Conservation (phyloP, 169 alveolate species). For the Plasmodium malariae region DNA sequence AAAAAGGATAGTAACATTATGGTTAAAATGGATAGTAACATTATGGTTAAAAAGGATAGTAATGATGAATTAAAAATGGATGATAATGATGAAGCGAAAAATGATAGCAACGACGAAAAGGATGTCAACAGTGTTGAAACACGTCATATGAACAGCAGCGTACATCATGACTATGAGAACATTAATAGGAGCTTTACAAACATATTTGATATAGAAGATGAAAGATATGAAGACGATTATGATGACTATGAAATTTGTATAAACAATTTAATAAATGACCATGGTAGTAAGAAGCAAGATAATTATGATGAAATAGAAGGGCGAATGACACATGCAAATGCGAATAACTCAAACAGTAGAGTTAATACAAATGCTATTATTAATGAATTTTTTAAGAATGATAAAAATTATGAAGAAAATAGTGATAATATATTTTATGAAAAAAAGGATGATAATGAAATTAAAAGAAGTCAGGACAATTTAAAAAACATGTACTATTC, state of each 20-base stretch:
- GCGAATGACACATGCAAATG: neutral
- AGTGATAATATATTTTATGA: neutral
- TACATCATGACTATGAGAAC: neutral
- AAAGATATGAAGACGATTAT: neutral
- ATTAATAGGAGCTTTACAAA: neutral
- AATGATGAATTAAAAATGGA: no score
- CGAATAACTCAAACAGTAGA: neutral
- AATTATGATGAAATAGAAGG: neutral
- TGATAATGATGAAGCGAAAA: neutral
- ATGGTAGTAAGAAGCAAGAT: neutral
- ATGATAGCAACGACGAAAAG: neutral
- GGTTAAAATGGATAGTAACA: no score
- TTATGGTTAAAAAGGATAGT: no score
- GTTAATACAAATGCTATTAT: constrained; percentile 30
- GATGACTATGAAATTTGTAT: constrained; percentile 15
- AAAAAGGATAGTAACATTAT: no score
- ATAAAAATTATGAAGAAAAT: neutral
- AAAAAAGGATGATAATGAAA: neutral
- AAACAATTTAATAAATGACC: neutral
- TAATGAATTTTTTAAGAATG: constrained; percentile 30
- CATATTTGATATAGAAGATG: neutral
- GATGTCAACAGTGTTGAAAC: neutral
- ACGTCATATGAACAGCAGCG: neutral
- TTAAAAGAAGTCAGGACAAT: neutral
- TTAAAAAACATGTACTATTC: constrained; percentile 17